Base-by-base conservation (phyloP, 2,329 filamentous ascomycete genomes). In the Colletotrichum tropicale region DNA sequence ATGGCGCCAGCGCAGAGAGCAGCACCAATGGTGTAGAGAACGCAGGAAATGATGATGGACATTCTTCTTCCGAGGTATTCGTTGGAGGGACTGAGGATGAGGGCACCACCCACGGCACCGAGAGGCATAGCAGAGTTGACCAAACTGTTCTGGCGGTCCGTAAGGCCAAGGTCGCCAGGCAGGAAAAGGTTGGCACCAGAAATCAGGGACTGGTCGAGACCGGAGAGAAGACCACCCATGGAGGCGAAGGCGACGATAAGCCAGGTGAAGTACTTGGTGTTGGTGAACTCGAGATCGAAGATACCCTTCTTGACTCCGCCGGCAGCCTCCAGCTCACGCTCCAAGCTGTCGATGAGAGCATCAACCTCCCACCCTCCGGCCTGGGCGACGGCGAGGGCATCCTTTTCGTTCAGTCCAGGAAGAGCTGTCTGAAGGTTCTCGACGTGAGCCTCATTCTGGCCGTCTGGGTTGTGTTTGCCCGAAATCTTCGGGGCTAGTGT, bases 181-280 rank as follows among this genome's bases (percentile, higher is more conserved):
- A 95, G 86, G 81, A 90, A 93, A 6, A 95, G 86, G 80, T 93
- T 93, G 66, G 93, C 93, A 68, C 93, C 93, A 15, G 90, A 93
- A 79, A 95, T 95, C 71, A 95, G 86, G 61, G 91, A 93, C 83
- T 95, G 93, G 80, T 95, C 93, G 24, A 95, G 87, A 76, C 93
- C 93, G 2, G 92, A 94, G 1, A 95, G 89, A 26, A 95, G 85
- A 81, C 93, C 93, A 66, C 93, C 93, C 92, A 95, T 94, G 18
- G 91, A 93, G n/a, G 93, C 93, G 79, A 95, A 95, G 2, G 88
- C 91, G 60, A 94, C 92, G 16, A 94, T 87, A 18, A 93, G 84
- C 86, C 89, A 93, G 30, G 93, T 95, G 65, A 76, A 76, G 82
- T 94, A 95, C 80, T 91, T 90, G 0, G 92, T 91, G 81, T 94